These are phyloP conservation scores for Cercospora sp. DNA, from an alignment of 2,329 filamentous ascomycete species.

Conservation along the genomic window DNA sequence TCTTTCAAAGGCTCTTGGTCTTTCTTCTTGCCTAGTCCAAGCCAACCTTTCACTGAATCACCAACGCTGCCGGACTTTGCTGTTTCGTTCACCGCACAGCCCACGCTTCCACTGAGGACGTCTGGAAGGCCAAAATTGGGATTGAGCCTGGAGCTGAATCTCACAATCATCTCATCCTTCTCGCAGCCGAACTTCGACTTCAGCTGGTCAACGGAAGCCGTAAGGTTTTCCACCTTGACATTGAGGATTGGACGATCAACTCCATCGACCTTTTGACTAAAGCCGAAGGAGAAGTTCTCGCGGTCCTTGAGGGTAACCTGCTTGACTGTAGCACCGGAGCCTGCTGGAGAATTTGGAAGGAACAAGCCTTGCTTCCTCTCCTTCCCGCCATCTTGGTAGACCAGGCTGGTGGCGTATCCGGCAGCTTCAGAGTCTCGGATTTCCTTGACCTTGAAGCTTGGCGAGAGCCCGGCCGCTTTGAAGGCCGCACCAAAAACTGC, in stretches of 20 bases:
- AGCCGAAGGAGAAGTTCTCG: constrained; percentile 75
- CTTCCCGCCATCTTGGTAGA: constrained; percentile 67
- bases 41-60: constrained; percentile 92
- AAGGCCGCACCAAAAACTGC: constrained; percentile 96
- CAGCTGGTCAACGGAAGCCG: constrained; percentile 74
- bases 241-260: constrained; percentile 61
- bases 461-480: constrained; percentile 86
- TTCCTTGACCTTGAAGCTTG: constrained; percentile 96
- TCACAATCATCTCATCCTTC: constrained; percentile 74
- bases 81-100: constrained; percentile 74
- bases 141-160: constrained; percentile 72
- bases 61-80: constrained; percentile 79
- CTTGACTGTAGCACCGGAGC: constrained; percentile 62
- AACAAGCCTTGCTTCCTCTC: constrained; percentile 79
- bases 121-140: constrained; percentile 76
- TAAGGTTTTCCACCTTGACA: constrained; percentile 81
- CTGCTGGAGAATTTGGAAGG: constrained; percentile 71
- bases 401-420: constrained; percentile 71
- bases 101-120: constrained; percentile 71
- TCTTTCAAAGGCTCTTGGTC: constrained; percentile 71
- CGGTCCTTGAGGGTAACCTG: constrained; percentile 80
- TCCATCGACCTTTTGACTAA: constrained; percentile 69
- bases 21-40: constrained; percentile 91
- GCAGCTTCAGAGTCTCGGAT: constrained; percentile 80
- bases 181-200: constrained; percentile 77